These are phyloP conservation scores for Lablab purpureus DNA, from an alignment of 306 rosid genomes.

Conservation along the genomic window DNA sequence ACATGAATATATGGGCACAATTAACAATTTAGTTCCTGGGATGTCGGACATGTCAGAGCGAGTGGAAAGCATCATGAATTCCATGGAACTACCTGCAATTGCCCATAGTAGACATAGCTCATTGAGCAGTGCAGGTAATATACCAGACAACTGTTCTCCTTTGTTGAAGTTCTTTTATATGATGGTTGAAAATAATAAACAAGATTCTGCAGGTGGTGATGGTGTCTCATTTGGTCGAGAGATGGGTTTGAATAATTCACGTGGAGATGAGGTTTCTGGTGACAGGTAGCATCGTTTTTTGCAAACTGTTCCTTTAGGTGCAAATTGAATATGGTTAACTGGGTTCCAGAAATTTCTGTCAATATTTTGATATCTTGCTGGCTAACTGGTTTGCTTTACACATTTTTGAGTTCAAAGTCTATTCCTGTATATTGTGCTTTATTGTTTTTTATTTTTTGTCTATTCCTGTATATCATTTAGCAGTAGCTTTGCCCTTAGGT, in stretches of 20 bases:
- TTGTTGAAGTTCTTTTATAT: conserved; percentile 16
- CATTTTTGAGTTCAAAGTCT: conserved; percentile 5
- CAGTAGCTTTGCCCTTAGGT: conserved; percentile 6
- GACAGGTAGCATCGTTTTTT: conserved; percentile 57
- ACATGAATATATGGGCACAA: conserved; percentile 53
- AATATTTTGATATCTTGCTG: conserved; percentile 2
- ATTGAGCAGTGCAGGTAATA: conserved; percentile 68
- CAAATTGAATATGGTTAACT: neutral
- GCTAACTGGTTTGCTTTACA: conserved; percentile 15
- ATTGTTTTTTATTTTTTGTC: neutral
- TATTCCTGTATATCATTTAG: conserved; percentile 14
- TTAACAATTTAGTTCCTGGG: conserved; percentile 54
- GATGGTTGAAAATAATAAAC: conserved; percentile 33
- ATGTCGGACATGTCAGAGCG: conserved; percentile 57
- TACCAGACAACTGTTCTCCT: conserved; percentile 3
- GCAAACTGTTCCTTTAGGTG: neutral
- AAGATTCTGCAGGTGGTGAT: conserved; percentile 66
- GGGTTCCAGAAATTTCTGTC: conserved; percentile 4
- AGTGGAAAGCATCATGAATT: conserved; percentile 53
- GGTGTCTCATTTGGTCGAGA: conserved; percentile 60
- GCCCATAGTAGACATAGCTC: conserved; percentile 75
- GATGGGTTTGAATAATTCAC: conserved; percentile 60
- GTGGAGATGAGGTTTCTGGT: conserved; percentile 61
- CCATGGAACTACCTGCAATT: conserved; percentile 56
- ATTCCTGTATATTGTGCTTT: neutral